These are phyloP conservation scores for Polyporus arcularius DNA, from an alignment of 768 basidiomycete genomes.

Conservation along the genomic window DNA sequence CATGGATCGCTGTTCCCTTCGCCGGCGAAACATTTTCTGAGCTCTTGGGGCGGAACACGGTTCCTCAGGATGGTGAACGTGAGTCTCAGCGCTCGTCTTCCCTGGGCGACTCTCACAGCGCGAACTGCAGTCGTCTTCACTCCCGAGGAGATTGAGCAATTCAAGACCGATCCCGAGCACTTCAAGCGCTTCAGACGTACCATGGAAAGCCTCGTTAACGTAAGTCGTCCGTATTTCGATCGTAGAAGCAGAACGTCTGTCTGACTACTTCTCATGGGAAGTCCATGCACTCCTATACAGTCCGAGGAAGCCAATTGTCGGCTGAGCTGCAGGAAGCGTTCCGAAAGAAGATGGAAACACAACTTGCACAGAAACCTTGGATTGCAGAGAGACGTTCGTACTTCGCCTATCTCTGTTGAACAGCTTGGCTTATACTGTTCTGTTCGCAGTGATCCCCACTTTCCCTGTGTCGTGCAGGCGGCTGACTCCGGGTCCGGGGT, in stretches of 20 bases:
- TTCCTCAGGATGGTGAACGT: slow-evolving; percentile 35
- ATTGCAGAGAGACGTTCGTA: slow-evolving; percentile 56
- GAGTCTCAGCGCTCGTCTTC: neutral
- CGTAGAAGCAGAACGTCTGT: no score
- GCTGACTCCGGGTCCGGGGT: slow-evolving; percentile 69
- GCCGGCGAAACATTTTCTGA: slow-evolving; percentile 36
- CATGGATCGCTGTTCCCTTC: slow-evolving; percentile 53
- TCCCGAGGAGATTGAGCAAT: slow-evolving; percentile 50
- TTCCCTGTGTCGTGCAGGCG: slow-evolving; percentile 62
- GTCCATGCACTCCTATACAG: slow-evolving; percentile 40
- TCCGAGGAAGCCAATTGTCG: slow-evolving; percentile 24
- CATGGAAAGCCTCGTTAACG: slow-evolving; percentile 53
- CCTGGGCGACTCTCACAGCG: slow-evolving; percentile 6
- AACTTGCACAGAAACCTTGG: slow-evolving; percentile 57
- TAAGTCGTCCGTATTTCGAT: slow-evolving; percentile 24
- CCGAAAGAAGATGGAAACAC: slow-evolving; percentile 47
- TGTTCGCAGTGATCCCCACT: slow-evolving; percentile 51
- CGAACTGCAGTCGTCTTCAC: slow-evolving; percentile 46
- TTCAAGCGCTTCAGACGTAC: slow-evolving; percentile 51
- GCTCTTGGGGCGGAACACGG: slow-evolving; percentile 35
- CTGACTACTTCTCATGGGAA: neutral
- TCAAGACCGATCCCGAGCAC: slow-evolving; percentile 45
- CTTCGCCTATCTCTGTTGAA: neutral
- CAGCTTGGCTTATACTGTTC: neutral
- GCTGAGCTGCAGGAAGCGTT: slow-evolving; percentile 37